phyloP scores from a whole-genome alignment of 352 stramenopile genomes.

The Plasmopara halstedii region DNA sequence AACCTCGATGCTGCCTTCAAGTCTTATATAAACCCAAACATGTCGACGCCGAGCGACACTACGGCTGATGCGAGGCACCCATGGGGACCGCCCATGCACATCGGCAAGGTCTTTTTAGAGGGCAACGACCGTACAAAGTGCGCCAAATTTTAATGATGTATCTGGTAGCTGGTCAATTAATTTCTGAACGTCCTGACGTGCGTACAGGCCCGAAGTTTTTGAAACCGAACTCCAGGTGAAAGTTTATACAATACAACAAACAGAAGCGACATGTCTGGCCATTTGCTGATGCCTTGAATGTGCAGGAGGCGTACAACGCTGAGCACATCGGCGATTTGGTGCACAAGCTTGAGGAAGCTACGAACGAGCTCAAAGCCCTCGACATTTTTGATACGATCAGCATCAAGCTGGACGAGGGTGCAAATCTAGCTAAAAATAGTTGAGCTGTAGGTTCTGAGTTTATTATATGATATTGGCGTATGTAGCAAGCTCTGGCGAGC shows the following conservation, averaged over 20 bases:
- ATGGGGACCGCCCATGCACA: slow-evolving; percentile 73
- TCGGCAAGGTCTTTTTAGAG: slow-evolving; percentile 83
- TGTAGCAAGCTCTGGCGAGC: slow-evolving; percentile 53
- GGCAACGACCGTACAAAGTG: slow-evolving; percentile 85
- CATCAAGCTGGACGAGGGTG: slow-evolving; percentile 73
- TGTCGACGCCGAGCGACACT: slow-evolving; percentile 19
- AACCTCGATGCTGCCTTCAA: too few relatives aligned
- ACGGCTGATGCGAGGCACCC: slow-evolving; percentile 38
- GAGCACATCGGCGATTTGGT: slow-evolving; percentile 65
- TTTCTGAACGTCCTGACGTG: slow-evolving; percentile 2
- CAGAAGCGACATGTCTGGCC: too few relatives aligned
- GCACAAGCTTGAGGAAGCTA: slow-evolving; percentile 45
- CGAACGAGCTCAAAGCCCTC: slow-evolving; percentile 60
- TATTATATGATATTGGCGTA: background rate
- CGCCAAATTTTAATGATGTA: slow-evolving; percentile 5
- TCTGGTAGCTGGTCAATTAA: background rate
- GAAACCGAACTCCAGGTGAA: slow-evolving; percentile 77
- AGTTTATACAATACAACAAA: background rate
- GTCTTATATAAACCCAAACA: background rate
- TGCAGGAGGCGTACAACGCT: slow-evolving; percentile 49
- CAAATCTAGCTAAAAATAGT: background rate
- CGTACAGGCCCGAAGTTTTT: slow-evolving; percentile 67
- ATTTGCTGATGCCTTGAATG: background rate
- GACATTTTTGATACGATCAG: slow-evolving; percentile 83
- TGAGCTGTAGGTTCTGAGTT: background rate